Evolutionary conservation across 441 rosid genomes (phyloP).

Genomic region (Erysimum cheiri): DNA sequence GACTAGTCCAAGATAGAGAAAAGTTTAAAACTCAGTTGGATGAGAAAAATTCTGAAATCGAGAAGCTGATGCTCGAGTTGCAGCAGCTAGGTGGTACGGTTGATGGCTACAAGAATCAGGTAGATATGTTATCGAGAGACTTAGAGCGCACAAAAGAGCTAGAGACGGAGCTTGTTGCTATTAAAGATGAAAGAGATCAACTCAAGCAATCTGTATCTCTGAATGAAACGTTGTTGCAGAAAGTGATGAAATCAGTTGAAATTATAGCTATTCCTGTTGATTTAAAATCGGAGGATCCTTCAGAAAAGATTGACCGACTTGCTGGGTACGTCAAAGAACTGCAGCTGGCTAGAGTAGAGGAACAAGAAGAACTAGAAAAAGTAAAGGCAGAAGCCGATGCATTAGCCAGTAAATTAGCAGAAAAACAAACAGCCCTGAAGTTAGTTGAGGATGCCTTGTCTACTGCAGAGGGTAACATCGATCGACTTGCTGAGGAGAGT

Average conservation of each 20-base stretch:
- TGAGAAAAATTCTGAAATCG: slow-evolving; percentile 72
- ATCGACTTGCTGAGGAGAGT: slow-evolving; percentile 61
- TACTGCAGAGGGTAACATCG: slow-evolving; percentile 52
- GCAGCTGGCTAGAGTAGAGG: slow-evolving; percentile 57
- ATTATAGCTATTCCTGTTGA: slow-evolving; percentile 57
- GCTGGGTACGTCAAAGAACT: slow-evolving; percentile 59
- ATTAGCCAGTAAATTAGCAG: slow-evolving; percentile 60
- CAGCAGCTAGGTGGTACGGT: slow-evolving; percentile 60
- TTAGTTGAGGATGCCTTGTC: slow-evolving; percentile 67
- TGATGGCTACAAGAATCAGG: slow-evolving; percentile 63
- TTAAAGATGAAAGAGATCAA: slow-evolving; percentile 62
- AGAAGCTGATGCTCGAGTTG: slow-evolving; percentile 67
- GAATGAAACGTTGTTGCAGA: slow-evolving; percentile 63
- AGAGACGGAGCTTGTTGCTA: slow-evolving; percentile 67
- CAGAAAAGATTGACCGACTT: slow-evolving; percentile 71
- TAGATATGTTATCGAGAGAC: slow-evolving; percentile 57
- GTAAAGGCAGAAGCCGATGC: slow-evolving; percentile 55
- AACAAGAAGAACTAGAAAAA: slow-evolving; percentile 62
- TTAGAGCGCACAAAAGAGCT: slow-evolving; percentile 60
- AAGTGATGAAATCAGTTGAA: slow-evolving; percentile 60
- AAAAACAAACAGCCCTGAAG: slow-evolving; percentile 55
- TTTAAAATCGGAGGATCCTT: slow-evolving; percentile 57
- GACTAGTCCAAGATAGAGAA: slow-evolving; percentile 86
- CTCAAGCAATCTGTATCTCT: slow-evolving; percentile 65
- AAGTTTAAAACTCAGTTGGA: slow-evolving; percentile 67